Evolutionary conservation across 306 rosid genomes (phyloP).

Genomic region (Cucurbita pepo): DNA sequence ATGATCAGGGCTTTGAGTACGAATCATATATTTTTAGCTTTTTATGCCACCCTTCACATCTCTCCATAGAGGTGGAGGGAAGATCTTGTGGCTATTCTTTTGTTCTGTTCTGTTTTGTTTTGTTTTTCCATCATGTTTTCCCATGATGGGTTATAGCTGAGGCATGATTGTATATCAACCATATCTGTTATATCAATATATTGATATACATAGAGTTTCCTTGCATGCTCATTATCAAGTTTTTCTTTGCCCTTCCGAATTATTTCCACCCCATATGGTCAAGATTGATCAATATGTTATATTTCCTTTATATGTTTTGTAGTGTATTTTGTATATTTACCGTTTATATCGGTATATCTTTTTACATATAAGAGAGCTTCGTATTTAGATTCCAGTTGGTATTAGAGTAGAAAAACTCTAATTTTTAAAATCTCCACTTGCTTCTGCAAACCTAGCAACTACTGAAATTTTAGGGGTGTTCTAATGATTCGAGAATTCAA

Average conservation of each 20-base stretch:
- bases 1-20: conserved; percentile 25
- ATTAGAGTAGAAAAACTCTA: too few relatives aligned
- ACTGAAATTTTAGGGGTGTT: too few relatives aligned
- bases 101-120: not conserved
- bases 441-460: too few relatives aligned
- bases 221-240: not conserved
- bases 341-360: too few relatives aligned
- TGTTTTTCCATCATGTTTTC: not conserved
- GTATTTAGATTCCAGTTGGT: too few relatives aligned
- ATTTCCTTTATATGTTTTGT: too few relatives aligned
- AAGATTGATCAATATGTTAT: not conserved
- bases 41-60: conserved; percentile 14
- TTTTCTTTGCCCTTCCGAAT: not conserved
- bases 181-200: conserved; percentile 15
- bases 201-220: conserved; percentile 1
- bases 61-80: conserved; percentile 6
- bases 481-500: too few relatives aligned
- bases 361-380: too few relatives aligned
- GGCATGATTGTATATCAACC: conserved; percentile 49
- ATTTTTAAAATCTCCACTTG: too few relatives aligned
- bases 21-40: not conserved
- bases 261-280: not conserved
- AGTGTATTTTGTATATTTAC: too few relatives aligned
- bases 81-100: conserved; percentile 7
- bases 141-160: conserved; percentile 17